phyloP scores from a whole-genome alignment of 2,329 filamentous ascomycete genomes.

The Paraphoma chrysanthemicola region DNA sequence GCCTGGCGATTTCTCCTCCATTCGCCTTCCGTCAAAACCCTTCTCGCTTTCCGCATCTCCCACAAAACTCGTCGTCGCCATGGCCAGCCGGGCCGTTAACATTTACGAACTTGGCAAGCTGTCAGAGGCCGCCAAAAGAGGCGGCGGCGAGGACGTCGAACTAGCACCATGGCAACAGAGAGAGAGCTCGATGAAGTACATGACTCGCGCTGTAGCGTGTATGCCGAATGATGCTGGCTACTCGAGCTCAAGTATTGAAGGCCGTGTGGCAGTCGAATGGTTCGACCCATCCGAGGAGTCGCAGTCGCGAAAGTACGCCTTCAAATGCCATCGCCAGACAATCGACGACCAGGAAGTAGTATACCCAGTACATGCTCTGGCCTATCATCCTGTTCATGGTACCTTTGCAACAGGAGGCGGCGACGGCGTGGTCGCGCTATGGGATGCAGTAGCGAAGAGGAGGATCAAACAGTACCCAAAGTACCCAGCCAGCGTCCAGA shows the following conservation, averaged over 20 bases:
- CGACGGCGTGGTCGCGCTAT: conserved; percentile 89
- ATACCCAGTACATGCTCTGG: conserved; percentile 88
- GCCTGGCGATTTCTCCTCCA: conserved; percentile 64
- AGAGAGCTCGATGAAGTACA: conserved; percentile 94
- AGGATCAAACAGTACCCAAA: conserved; percentile 89
- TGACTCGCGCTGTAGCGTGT: conserved; percentile 89
- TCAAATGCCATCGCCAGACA: conserved; percentile 94
- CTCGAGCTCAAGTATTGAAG: conserved; percentile 90
- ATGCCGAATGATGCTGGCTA: conserved; percentile 98
- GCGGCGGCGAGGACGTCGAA: conserved; percentile 45
- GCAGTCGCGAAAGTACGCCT: conserved; percentile 94
- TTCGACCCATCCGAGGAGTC: conserved; percentile 89
- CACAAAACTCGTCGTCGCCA: conserved; percentile 91
- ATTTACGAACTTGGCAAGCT: conserved; percentile 88
- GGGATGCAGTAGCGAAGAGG: conserved; percentile 90
- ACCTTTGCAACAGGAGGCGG: conserved; percentile 91
- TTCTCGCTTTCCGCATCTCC: conserved; percentile 81
- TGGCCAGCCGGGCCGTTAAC: conserved; percentile 91
- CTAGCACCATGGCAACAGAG: conserved; percentile 89
- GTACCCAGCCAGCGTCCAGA: conserved; percentile 78
- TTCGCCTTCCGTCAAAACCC: conserved; percentile 82
- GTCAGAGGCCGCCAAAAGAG: conserved; percentile 42
- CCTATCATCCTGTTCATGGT: conserved; percentile 82
- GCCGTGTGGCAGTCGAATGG: conserved; percentile 95
- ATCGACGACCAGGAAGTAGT: conserved; percentile 78